Percentiles rank a stretch among this genome's conserved stretches.
Evolutionary conservation across 2,329 filamentous ascomycete species (phyloP).

Genomic region (Alternaria viburni): DNA sequence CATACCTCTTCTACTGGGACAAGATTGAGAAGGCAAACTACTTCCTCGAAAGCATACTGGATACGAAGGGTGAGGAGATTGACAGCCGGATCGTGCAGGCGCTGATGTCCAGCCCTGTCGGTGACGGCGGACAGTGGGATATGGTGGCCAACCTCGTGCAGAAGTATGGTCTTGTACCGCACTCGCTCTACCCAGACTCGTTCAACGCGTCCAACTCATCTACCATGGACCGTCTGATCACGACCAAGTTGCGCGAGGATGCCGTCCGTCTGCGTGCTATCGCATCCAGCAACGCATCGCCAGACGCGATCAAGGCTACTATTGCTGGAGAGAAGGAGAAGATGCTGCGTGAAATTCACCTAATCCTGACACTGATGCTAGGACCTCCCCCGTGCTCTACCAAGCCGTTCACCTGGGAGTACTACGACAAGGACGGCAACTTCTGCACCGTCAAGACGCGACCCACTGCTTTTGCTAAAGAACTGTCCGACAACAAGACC

Average conservation of each 20-base stretch:
- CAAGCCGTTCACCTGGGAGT: conserved; percentile 79
- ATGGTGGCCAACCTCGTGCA: conserved; percentile 86
- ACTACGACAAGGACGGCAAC: conserved; percentile 71
- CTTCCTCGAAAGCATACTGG: conserved; percentile 83
- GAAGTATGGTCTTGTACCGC: conserved; percentile 89
- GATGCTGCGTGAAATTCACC: conserved; percentile 81
- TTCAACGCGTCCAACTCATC: conserved; percentile 77
- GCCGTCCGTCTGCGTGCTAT: conserved; percentile 74
- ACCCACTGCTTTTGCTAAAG: conserved; percentile 73
- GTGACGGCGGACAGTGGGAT: conserved; percentile 89
- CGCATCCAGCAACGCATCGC: conserved; percentile 45
- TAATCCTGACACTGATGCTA: conserved; percentile 80
- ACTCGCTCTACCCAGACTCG: conserved; percentile 79
- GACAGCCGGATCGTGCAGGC: conserved; percentile 76
- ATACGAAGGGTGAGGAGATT: conserved; percentile 73
- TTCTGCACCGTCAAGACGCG: conserved; percentile 68
- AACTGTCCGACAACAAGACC: conserved; percentile 66
- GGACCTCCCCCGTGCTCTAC: conserved; percentile 76
- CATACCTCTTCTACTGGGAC: conserved; percentile 92
- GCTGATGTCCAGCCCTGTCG: conserved; percentile 71
- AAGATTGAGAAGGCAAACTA: conserved; percentile 92
- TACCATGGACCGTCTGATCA: conserved; percentile 75
- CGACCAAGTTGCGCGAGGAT: conserved; percentile 86
- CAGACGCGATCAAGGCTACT: conserved; percentile 48
- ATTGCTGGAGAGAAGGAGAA: conserved; percentile 66